Evolutionary conservation across 2,329 filamentous ascomycete genomes (phyloP).

Genomic region (Cercospora berteroae): DNA sequence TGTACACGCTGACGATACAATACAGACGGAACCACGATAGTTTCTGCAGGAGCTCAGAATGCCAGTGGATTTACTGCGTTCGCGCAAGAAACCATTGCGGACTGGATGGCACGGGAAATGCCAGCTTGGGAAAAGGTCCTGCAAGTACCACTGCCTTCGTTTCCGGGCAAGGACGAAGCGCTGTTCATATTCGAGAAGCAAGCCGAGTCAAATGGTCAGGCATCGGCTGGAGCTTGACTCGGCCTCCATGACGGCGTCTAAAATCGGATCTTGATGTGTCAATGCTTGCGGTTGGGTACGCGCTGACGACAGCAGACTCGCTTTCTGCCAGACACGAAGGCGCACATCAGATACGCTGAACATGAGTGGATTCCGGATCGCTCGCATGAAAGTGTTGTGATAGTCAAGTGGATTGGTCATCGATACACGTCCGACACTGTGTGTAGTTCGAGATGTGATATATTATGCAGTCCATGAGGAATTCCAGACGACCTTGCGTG

Average conservation of each 20-base stretch:
- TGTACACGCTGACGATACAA: background rate
- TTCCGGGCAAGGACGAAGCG: slow-evolving; percentile 74
- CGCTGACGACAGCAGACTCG: background rate
- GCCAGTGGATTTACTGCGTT: slow-evolving; percentile 72
- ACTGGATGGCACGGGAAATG: slow-evolving; percentile 62
- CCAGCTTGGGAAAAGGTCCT: slow-evolving; percentile 57
- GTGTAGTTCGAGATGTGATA: background rate
- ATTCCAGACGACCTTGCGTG: background rate
- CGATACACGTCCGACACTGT: background rate
- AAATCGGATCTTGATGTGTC: background rate
- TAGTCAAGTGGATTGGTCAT: background rate
- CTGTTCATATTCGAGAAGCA: slow-evolving; percentile 61
- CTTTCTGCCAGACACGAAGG: background rate
- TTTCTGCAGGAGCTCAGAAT: slow-evolving; percentile 74
- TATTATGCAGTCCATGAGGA: background rate
- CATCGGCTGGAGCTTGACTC: background rate
- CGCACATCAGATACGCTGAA: background rate
- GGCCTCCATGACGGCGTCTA: background rate
- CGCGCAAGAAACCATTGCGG: slow-evolving; percentile 60
- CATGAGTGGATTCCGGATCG: background rate
- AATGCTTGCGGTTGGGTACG: background rate
- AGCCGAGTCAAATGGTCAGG: background rate
- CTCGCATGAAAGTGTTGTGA: background rate
- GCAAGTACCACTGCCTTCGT: slow-evolving; percentile 69
- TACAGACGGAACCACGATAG: slow-evolving; percentile 57